These are phyloP conservation scores for Pneumocystis wakefieldiae DNA, from an alignment of 1,139 yeast genomes.

Conservation along the genomic window DNA sequence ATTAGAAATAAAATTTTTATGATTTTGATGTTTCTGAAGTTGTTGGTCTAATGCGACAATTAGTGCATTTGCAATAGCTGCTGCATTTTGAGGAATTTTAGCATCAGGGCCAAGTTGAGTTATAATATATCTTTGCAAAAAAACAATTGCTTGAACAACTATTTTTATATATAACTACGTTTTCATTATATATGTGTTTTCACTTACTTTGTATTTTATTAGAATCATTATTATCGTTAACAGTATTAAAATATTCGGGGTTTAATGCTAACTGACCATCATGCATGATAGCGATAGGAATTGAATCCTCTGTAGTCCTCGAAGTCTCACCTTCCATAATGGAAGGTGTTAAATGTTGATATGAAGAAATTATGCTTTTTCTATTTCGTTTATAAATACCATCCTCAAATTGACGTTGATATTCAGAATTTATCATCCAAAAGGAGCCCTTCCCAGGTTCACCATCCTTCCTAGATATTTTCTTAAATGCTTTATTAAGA, in stretches of 20 bases:
- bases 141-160: slow-evolving; percentile 13
- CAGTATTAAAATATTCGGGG: slow-evolving; percentile 10
- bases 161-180: slow-evolving; percentile 1
- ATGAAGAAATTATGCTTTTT: not conserved
- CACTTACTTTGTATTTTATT: slow-evolving; percentile 3
- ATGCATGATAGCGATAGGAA: slow-evolving; percentile 9
- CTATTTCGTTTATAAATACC: slow-evolving; percentile 40
- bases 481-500: slow-evolving; percentile 67
- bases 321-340: not conserved
- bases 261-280: slow-evolving; percentile 13
- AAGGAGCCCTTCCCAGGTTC: slow-evolving; percentile 62
- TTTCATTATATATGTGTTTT: not conserved
- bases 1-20: not conserved
- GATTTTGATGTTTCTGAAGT: slow-evolving; percentile 5
- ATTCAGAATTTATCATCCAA: slow-evolving; percentile 57
- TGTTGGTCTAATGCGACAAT: slow-evolving; percentile 16
- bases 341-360: not conserved
- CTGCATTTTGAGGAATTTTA: slow-evolving; percentile 13
- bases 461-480: slow-evolving; percentile 48
- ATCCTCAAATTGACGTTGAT: slow-evolving; percentile 30
- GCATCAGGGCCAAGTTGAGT: slow-evolving; percentile 12
- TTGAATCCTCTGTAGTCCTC: not conserved
- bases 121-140: slow-evolving; percentile 10
- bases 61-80: slow-evolving; percentile 16
- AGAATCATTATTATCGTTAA: slow-evolving; percentile 1